These are phyloP conservation scores for Cicer yamashitae DNA, from an alignment of 306 rosid genomes.

Conservation along the genomic window DNA sequence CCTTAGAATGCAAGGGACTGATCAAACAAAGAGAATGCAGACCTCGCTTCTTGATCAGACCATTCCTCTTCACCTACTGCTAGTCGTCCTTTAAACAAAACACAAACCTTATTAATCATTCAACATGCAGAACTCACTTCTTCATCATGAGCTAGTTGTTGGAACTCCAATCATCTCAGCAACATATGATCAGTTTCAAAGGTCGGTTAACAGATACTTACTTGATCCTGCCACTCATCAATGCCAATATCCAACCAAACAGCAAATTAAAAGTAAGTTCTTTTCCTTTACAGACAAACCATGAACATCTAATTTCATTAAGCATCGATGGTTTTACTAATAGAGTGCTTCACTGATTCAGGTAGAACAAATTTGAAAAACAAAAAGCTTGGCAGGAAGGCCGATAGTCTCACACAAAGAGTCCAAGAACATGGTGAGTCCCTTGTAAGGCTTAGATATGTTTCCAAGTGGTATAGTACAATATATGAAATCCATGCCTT, in stretches of 20 bases:
- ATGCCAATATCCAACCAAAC: conserved; percentile 19
- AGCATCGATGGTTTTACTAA: background rate
- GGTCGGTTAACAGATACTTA: conserved; percentile 37
- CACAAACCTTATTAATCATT: conserved; percentile 7
- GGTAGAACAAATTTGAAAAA: conserved; percentile 13
- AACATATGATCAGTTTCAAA: conserved; percentile 40
- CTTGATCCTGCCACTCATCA: conserved; percentile 30
- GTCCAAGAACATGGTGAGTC: conserved; percentile 38
- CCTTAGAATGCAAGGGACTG: conserved; percentile 20
- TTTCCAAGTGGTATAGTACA: background rate
- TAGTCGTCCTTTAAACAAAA: background rate
- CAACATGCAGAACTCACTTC: conserved; percentile 52
- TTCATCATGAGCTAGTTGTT: conserved; percentile 47
- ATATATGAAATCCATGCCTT: background rate
- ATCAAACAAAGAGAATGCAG: conserved; percentile 23
- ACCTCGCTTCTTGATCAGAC: conserved; percentile 55
- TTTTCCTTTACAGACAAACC: background rate
- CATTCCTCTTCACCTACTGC: conserved; percentile 63
- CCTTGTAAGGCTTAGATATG: background rate
- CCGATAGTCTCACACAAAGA: conserved; percentile 9
- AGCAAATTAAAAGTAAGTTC: conserved; percentile 35
- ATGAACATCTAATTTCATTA: background rate
- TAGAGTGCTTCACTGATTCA: conserved; percentile 8
- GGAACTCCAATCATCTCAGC: conserved; percentile 49
- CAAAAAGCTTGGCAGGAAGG: conserved; percentile 32